Conservation (phyloP, 192 early-diverging fungal species). For the Coemansia sp. region DNA sequence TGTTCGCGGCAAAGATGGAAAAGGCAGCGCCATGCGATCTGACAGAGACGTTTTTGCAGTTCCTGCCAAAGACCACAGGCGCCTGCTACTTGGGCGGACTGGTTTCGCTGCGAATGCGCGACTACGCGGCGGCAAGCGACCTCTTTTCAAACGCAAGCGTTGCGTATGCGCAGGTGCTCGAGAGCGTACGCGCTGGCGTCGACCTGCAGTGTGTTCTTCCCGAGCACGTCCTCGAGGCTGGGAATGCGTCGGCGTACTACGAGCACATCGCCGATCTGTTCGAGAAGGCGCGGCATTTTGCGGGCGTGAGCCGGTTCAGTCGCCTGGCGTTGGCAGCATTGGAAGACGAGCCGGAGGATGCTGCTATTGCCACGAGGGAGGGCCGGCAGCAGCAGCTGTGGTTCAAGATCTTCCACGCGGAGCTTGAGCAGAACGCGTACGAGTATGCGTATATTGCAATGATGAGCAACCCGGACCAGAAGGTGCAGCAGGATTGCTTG, state of each 20-base stretch:
- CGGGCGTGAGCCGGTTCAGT: slow-evolving; percentile 21
- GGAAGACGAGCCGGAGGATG: slow-evolving; percentile 15
- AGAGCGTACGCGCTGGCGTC: slow-evolving; percentile 20
- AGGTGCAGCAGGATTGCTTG: slow-evolving; percentile 46
- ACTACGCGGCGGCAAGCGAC: slow-evolving; percentile 28
- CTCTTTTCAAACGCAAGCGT: slow-evolving; percentile 37
- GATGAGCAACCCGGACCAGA: slow-evolving; percentile 46
- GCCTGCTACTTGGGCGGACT: slow-evolving; percentile 39
- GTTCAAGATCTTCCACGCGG: slow-evolving; percentile 56
- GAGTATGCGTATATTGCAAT: slow-evolving; percentile 55
- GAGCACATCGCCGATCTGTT: slow-evolving; percentile 48
- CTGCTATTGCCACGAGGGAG: neutral
- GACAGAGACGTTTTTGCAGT: slow-evolving; percentile 31
- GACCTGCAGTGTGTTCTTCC: slow-evolving; percentile 45
- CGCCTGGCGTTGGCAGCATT: slow-evolving; percentile 36
- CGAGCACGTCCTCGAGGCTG: slow-evolving; percentile 13
- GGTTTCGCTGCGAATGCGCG: slow-evolving; percentile 40
- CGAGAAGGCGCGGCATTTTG: slow-evolving; percentile 17
- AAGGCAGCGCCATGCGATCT: slow-evolving; percentile 28
- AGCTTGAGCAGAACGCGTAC: slow-evolving; percentile 35
- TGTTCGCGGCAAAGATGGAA: slow-evolving; percentile 44
- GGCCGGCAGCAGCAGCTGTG: slow-evolving; percentile 31
- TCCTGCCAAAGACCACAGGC: slow-evolving; percentile 38
- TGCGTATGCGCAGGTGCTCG: slow-evolving; percentile 25
- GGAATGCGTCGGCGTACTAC: slow-evolving; percentile 35